Evolutionary conservation across 768 basidiomycete species (phyloP), one percentile per base, ranked within the genome.

Genomic region (Collybia sp.): DNA sequence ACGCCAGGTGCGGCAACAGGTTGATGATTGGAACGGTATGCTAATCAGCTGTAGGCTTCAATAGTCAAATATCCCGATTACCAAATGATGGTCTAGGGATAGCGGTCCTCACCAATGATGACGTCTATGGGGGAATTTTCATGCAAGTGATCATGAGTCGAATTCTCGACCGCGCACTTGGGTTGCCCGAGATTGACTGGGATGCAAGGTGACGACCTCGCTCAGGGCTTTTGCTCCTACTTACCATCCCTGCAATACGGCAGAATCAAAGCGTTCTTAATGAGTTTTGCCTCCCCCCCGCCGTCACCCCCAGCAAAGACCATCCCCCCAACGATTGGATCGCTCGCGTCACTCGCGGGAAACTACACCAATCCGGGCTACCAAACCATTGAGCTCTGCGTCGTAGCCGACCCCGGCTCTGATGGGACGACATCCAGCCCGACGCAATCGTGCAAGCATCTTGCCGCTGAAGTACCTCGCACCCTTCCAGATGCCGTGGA

Each of bases 91-190:
- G 37, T 35, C 13, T 62, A 18, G 63, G 61, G 8, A 44, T 61
- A 9, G 57, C 57, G 1, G 61, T 64, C 17, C 42, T 64, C 12
- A 54, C 56, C 12, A 64, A 64, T 25, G 25, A 25, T 25, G 25
- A 25, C 8, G 25, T 4, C 8, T 25, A 25, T 25, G 25, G 25
- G 25, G 8, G 25, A 4, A 3, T 25, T 8, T 25, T 25, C 25
- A 25, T 25, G 25, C 25, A 25, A 25, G 25, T 25, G 3, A 25
- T 25, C 25, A 25, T 4, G 25, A 8, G 4, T 25, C 25, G 25
- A 25, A 25, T 25, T 8, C 8, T 25, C 25, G 25, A 25, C 25
- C 25, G 25, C 3, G 25, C 25, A 8, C 25, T 25, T 8, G 25
- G 25, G 25, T 25, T 25, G 25, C 3, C 25, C 25, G 8, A 25